Base-by-base conservation (phyloP, 805 yeast species). In the Wickerhamomyces mucosus region DNA sequence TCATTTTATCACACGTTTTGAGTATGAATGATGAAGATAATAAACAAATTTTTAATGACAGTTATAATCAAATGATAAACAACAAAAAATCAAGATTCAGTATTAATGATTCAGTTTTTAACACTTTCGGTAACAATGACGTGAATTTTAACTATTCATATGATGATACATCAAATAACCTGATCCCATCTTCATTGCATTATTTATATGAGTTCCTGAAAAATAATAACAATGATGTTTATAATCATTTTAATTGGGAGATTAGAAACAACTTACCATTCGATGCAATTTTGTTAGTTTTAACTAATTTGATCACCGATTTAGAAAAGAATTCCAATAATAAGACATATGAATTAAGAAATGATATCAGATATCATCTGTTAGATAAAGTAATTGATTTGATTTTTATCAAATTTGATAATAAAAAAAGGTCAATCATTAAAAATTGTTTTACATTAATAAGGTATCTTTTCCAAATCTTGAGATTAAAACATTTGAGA, bases 171-270 rank as follows among this genome's bases (percentile, higher is more conserved):
- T 59, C 67, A 14, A 67, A 60, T 40, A 73, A 72, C 48, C 50
- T 74, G 37, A 61, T 74, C 22, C 78, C 80, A 2, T 64, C 75
- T 2, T 59, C 74, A 9, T 44, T 74, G 27, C 79, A 74, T 42
- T 72, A 70, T 40, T 51, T 74, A 39, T 68, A 69, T 41, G 72
- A 70, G 36, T 74, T 73, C 43, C 51, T 69, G 37, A 65, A 67
- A 45, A 63, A 70, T 39, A 69, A 68, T 41, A 62, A 65, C 35
- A 52, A 50, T 32, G 56, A 53, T 27, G 62, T 66, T 31, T 69
- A 65, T 45, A 72, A 72, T 6, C 62, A 65, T 34, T 74, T 59
- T 48, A 74, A 73, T 41, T 74, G 80, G 80, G 74, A 72, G 39
- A 61, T 73, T 29, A 66, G 73, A 43, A 58, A 76, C 27, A 69